phyloP scores from a whole-genome alignment of 164 flowering plant genomes.

The Chimonanthus praecox region DNA sequence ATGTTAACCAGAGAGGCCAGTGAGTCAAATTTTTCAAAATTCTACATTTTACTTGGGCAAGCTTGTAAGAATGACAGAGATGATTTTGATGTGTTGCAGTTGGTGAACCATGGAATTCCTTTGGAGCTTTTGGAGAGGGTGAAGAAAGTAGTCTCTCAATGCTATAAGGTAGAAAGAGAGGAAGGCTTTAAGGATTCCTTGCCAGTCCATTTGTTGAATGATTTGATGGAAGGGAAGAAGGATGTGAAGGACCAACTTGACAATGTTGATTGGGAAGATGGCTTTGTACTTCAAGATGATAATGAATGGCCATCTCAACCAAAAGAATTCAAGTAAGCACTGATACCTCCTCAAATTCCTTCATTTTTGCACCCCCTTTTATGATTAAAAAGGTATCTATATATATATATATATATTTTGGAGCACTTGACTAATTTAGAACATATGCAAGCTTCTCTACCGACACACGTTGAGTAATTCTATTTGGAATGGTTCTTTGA shows the following conservation, averaged over 20 bases:
- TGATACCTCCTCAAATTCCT: background rate
- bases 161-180: slow-evolving; percentile 66
- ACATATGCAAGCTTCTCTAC: no score
- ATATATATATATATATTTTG: no score
- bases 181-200: slow-evolving; percentile 47
- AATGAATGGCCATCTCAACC: slow-evolving; percentile 62
- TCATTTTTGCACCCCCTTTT: background rate
- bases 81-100: slow-evolving; percentile 29
- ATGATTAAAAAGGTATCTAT: no score
- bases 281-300: slow-evolving; percentile 52
- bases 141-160: slow-evolving; percentile 59
- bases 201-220: slow-evolving; percentile 44
- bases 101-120: slow-evolving; percentile 87
- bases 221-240: slow-evolving; percentile 23
- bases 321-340: slow-evolving; percentile 62
- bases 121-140: slow-evolving; percentile 78
- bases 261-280: slow-evolving; percentile 82
- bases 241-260: slow-evolving; percentile 23
- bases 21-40: no score
- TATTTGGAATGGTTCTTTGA: no score
- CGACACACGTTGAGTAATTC: no score
- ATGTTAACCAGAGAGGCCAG: no score
- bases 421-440: no score
- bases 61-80: background rate
- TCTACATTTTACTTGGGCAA: background rate